A percentile compares a stretch with the other conserved stretches of the same genome.
These are phyloP conservation scores for Naganishia kalamii DNA, from an alignment of 768 basidiomycete genomes.

Conservation along the genomic window DNA sequence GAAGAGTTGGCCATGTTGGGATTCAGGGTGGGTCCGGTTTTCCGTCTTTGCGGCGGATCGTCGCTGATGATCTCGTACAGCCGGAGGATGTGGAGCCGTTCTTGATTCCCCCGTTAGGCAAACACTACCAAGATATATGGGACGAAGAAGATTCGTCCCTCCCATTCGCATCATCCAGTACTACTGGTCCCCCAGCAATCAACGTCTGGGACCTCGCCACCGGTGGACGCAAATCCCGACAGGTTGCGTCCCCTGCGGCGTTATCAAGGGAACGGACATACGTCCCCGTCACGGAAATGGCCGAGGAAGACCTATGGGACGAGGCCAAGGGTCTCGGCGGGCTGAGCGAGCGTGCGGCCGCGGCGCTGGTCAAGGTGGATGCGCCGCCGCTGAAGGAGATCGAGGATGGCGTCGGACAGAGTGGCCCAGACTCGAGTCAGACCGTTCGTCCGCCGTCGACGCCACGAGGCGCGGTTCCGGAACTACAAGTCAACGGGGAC, in stretches of 20 bases:
- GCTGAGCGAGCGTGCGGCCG: constrained; percentile 64
- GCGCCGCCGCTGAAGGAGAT: neutral
- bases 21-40: constrained; percentile 55
- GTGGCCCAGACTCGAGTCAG: neutral
- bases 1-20: constrained; percentile 93
- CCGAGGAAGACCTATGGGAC: constrained; percentile 61
- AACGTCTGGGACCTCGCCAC: constrained; percentile 13
- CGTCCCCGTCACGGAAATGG: constrained; percentile 56
- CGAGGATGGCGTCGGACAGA: no score
- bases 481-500: constrained; percentile 1
- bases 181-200: constrained; percentile 16
- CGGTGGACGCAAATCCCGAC: constrained; percentile 12
- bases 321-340: constrained; percentile 82
- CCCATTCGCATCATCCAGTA: constrained; percentile 8
- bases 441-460: neutral
- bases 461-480: constrained; percentile 17
- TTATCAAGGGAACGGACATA: constrained; percentile 15
- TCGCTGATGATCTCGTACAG: constrained; percentile 28
- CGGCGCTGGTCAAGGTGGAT: constrained; percentile 24
- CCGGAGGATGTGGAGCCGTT: constrained; percentile 81
- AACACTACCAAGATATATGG: constrained; percentile 86
- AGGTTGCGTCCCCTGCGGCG: neutral
- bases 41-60: neutral
- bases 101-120: constrained; percentile 74
- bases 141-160: constrained; percentile 70